These are phyloP conservation scores for Flaveria trinervia DNA, from an alignment of 129 eudicot genomes.

Conservation along the genomic window DNA sequence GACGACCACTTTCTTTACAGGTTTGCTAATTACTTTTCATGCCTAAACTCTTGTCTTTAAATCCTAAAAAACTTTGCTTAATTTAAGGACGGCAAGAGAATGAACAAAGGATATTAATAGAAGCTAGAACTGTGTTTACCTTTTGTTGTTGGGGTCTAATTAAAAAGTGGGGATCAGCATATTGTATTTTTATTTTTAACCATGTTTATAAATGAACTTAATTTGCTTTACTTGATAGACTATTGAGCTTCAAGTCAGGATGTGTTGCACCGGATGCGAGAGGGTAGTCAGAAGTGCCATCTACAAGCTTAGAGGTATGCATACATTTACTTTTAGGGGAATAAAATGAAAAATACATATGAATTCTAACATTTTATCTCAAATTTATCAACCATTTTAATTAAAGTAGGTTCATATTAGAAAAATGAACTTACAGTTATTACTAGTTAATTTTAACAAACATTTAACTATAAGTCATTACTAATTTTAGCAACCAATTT, in stretches of 20 bases:
- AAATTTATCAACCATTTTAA: too few species aligned
- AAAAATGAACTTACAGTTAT: too few species aligned
- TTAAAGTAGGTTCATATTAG: too few species aligned
- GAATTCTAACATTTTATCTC: too few species aligned
- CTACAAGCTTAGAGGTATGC: slow-evolving; percentile 84
- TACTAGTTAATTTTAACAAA: too few species aligned
- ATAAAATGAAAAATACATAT: too few species aligned
- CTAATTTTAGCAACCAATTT: neutral
- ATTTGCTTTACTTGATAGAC: slow-evolving; percentile 52
- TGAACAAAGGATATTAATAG: slow-evolving; percentile 23
- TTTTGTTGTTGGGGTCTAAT: slow-evolving; percentile 33
- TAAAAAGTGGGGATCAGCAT: slow-evolving; percentile 22
- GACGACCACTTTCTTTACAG: slow-evolving; percentile 89
- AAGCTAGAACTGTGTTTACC: slow-evolving; percentile 26
- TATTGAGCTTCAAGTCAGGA: slow-evolving; percentile 90
- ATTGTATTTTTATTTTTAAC: slow-evolving; percentile 15
- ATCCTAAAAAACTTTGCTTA: slow-evolving; percentile 12
- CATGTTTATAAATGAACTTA: slow-evolving; percentile 15
- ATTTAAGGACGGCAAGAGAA: neutral
- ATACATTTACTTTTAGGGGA: slow-evolving; percentile 38
- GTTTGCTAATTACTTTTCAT: slow-evolving; percentile 34
- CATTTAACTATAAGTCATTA: too few species aligned
- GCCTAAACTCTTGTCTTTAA: neutral
- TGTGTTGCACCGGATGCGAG: slow-evolving; percentile 98
- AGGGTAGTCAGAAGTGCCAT: slow-evolving; percentile 83